Base-by-base conservation (phyloP, 305 asterid species). In the Fraxinus platypoda region DNA sequence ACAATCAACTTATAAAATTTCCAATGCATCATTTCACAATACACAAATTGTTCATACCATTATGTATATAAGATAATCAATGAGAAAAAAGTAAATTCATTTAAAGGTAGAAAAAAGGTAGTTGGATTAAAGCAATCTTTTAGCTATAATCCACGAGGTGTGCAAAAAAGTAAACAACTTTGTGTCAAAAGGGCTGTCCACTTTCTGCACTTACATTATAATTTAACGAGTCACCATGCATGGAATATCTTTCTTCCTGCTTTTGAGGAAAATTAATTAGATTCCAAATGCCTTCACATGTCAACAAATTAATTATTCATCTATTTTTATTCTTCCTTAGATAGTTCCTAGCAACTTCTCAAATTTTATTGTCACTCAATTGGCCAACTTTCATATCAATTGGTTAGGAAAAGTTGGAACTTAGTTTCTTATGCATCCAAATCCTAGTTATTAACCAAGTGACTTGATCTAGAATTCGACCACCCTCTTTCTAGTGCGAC, bases 121-220 rank as follows among this genome's bases (percentile, higher is more conserved):
- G 34, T 84, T 86, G 87, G 88, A 89, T 86, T 82, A 91, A 92
- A 93, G 94, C 83, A 79, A 72, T 68, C 91, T 86, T 88, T 83
- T 76, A 85, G 82, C 41, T 81, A 88, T 85, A 87, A 87, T 86
- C 88, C 93, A 90, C 91, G 93, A 91, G 91, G 89, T 86, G 84
- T 72, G 87, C 81, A 46, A 83, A 86, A 87, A 91, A 91, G 93
- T 79, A 82, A 84, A 76, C 83, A 86, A 87, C 97, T 93, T 91
- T 88, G 93, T 94, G 97, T 94, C 91, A 88, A 93, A 94, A 94
- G 97, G 98, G 94, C 91, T 87, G 94, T 94, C 98, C 97, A 94
- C 98, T 94, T 94, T 94, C 98, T 89, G 88, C 89, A 83, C 81
- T 81, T 81, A 81, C 82, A 78, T 70, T 75, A 43, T 75, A 75